Evolutionary conservation across 495 filamentous ascomycete genomes (phyloP).

Genomic region (Penicillium silybi): DNA sequence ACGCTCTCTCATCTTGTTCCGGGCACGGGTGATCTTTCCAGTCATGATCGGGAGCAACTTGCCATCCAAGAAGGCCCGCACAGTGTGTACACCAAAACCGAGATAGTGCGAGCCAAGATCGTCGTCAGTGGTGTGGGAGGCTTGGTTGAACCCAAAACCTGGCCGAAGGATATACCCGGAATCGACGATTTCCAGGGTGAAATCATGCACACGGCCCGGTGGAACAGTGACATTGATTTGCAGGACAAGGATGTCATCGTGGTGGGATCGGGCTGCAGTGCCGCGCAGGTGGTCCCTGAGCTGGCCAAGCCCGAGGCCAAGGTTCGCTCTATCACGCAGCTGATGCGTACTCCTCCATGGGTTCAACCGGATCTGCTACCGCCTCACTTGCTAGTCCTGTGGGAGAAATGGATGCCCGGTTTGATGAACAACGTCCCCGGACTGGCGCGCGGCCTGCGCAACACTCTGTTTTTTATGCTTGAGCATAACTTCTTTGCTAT

Average conservation of each 20-base stretch:
- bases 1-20: constrained; percentile 45
- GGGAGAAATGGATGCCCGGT: constrained; percentile 37
- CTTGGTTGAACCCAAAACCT: constrained; percentile 48
- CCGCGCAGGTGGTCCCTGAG: constrained; percentile 42
- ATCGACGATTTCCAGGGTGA: constrained; percentile 51
- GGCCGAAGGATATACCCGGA: constrained; percentile 50
- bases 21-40: constrained; percentile 46
- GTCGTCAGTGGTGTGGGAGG: constrained; percentile 54
- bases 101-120: constrained; percentile 51
- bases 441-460: constrained; percentile 30
- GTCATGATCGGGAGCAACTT: constrained; percentile 26
- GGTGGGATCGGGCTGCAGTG: constrained; percentile 59
- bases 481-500: constrained; percentile 38
- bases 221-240: constrained; percentile 46
- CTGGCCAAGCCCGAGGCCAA: constrained; percentile 36
- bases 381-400: constrained; percentile 18
- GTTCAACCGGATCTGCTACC: constrained; percentile 32
- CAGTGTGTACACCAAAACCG: constrained; percentile 37
- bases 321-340: constrained; percentile 56
- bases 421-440: constrained; percentile 44
- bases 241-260: constrained; percentile 53
- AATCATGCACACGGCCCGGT: constrained; percentile 57
- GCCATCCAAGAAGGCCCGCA: constrained; percentile 31
- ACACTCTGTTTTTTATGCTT: constrained; percentile 26
- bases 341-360: constrained; percentile 64